Base-by-base conservation (phyloP, 306 rosid genomes). In the Cucurbita ficifolia region DNA sequence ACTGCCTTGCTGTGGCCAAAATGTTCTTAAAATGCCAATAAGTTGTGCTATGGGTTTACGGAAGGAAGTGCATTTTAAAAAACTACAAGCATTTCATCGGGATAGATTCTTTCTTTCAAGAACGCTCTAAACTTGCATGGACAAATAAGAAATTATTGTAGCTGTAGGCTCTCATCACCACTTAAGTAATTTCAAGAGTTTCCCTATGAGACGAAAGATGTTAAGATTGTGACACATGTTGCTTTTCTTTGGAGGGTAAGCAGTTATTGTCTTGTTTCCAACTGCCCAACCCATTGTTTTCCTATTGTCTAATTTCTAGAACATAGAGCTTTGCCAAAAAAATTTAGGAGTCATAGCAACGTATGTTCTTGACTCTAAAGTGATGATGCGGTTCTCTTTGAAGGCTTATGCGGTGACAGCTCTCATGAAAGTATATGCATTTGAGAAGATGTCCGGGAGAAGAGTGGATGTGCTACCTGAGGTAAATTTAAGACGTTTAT, bases 401-500 rank as follows among this genome's bases (percentile, higher is more conserved):
- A 78, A 92, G 98, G 98, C 86, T 60, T 92, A 90, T 87, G 91
- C 96, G 11, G 81, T 92, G 74, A 86, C 98, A 75, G 98, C 98
- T 10, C 51, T 90, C 80, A 86, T 85, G 90, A 92, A 92, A 81
- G 82, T 83, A 62, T 92, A 88, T 81, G 93, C 96, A 10, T 90
- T 90, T 82, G 96, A 92, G 82, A 84, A 87, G 68, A 82, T 89
- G 71, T 82, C 96, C 70, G 82, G 90, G 67, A 90, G 91, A 84
- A 87, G 83, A 79, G 88, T 87, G 63, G 96, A 90, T 74, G 78
- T 92, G 76, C 87, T 90, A 79, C 88, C 92, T 53, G 91, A 92
- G 98, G 98, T 92, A 88, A 83, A 54, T 68, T 75, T 42, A 57
- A 50, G 9, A 70, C 36, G 5, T 51, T 52, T 36, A n/a, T 61